These are phyloP conservation scores for Chaetomiaceae sp. DNA, from an alignment of 2,329 filamentous ascomycete genomes.

Conservation along the genomic window DNA sequence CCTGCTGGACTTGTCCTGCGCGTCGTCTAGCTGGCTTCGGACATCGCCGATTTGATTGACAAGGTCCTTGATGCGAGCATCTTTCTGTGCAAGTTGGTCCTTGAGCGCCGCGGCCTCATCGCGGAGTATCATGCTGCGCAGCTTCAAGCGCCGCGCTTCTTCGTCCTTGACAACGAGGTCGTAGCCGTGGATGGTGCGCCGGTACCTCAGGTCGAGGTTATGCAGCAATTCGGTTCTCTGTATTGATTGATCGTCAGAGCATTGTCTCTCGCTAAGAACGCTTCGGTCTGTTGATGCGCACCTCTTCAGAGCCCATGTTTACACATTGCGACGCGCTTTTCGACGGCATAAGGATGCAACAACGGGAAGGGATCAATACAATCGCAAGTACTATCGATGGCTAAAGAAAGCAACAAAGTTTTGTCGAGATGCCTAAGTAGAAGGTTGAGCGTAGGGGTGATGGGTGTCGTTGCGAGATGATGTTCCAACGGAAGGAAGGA, in stretches of 20 bases:
- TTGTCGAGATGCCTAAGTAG: background rate
- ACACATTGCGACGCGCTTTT: conserved; percentile 29
- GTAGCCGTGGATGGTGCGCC: conserved; percentile 58
- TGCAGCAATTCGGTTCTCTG: conserved; percentile 46
- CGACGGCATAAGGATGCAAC: conserved; percentile 23
- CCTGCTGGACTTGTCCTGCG: conserved; percentile 39
- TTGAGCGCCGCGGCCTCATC: conserved; percentile 69
- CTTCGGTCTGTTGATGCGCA: conserved; percentile 19
- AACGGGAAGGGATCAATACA: background rate
- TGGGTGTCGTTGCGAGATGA: conserved; percentile 1
- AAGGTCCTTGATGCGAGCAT: conserved; percentile 53
- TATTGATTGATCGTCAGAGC: conserved; percentile 6
- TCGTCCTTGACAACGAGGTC: conserved; percentile 71
- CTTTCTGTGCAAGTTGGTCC: conserved; percentile 56
- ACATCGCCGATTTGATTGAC: conserved; percentile 38
- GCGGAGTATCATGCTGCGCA: conserved; percentile 66
- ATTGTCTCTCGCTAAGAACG: background rate
- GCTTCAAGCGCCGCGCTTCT: conserved; percentile 62
- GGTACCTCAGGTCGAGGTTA: conserved; percentile 66
- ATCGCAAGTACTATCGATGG: background rate
- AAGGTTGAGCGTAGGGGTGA: background rate
- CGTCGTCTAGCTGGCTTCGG: conserved; percentile 40
- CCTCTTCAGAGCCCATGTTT: conserved; percentile 37
- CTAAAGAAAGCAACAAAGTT: background rate
- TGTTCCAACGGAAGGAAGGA: conserved; percentile 4